Conservation (phyloP, 2,329 filamentous ascomycete species). For the Penicillium sp. region DNA sequence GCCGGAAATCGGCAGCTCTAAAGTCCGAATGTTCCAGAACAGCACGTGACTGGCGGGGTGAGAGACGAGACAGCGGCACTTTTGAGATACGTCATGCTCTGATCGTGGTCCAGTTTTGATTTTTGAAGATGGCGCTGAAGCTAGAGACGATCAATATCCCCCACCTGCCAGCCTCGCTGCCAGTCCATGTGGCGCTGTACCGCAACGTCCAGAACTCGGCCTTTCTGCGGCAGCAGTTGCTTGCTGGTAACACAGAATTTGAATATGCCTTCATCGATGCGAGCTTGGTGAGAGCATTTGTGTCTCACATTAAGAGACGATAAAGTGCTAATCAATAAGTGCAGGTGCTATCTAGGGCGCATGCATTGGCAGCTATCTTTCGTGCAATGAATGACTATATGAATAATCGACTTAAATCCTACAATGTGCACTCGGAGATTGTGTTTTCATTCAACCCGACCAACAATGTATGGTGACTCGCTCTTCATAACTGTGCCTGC, state of each 20-base stretch:
- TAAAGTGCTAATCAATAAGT: constrained; percentile 17
- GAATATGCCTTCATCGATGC: constrained; percentile 96
- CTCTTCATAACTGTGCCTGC: constrained; percentile 14
- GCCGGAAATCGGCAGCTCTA: constrained; percentile 28
- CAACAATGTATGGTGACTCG: constrained; percentile 68
- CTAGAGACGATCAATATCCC: constrained; percentile 74
- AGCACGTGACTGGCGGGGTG: constrained; percentile 22
- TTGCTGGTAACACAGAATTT: constrained; percentile 82
- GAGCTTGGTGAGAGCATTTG: constrained; percentile 61
- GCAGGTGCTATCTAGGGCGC: constrained; percentile 73
- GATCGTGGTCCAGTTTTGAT: constrained; percentile 11
- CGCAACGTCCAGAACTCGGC: constrained; percentile 75
- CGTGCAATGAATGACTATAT: constrained; percentile 73
- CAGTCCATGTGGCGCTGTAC: constrained; percentile 78
- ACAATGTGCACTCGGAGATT: constrained; percentile 87
- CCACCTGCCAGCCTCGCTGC: constrained; percentile 72
- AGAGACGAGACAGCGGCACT: not conserved
- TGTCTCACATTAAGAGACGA: constrained; percentile 3
- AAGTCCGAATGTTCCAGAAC: constrained; percentile 34
- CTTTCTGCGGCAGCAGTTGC: constrained; percentile 80
- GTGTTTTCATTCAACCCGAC: constrained; percentile 80
- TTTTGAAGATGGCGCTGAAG: constrained; percentile 35
- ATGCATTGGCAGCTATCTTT: constrained; percentile 77
- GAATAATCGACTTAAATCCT: constrained; percentile 70
- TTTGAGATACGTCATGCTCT: constrained; percentile 24